A percentile compares a stretch with the other conserved stretches of the same genome.
Evolutionary conservation across 495 filamentous ascomycete species (phyloP).

Genomic region (Neurospora sublineolata): DNA sequence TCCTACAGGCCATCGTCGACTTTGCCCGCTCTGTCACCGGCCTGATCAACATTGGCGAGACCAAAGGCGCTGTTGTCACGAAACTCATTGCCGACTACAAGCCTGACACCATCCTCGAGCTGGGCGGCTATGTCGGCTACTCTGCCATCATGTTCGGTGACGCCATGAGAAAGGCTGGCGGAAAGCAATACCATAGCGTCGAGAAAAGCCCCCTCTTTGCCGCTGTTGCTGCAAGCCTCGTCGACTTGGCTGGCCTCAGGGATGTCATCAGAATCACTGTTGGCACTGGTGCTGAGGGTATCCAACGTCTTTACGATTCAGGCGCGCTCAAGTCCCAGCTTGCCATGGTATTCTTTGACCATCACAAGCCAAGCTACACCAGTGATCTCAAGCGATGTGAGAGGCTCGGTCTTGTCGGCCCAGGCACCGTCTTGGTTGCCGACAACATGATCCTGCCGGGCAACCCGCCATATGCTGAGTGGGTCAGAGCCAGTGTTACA

Average conservation of each 20-base stretch:
- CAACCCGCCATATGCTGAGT: slow-evolving; percentile 62
- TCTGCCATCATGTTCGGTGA: slow-evolving; percentile 61
- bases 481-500: slow-evolving; percentile 44
- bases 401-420: slow-evolving; percentile 47
- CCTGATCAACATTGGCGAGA: slow-evolving; percentile 68
- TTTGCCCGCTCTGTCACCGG: slow-evolving; percentile 53
- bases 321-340: slow-evolving; percentile 40
- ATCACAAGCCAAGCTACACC: slow-evolving; percentile 60
- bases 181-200: slow-evolving; percentile 51
- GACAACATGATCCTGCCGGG: slow-evolving; percentile 69
- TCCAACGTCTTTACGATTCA: slow-evolving; percentile 41
- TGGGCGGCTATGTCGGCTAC: slow-evolving; percentile 76
- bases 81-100: slow-evolving; percentile 52
- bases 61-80: slow-evolving; percentile 57
- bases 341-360: slow-evolving; percentile 64
- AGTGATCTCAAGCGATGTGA: slow-evolving; percentile 64
- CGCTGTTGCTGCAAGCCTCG: slow-evolving; percentile 47
- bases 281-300: slow-evolving; percentile 48
- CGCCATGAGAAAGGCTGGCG: slow-evolving; percentile 46
- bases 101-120: slow-evolving; percentile 61
- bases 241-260: slow-evolving; percentile 56
- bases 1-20: slow-evolving; percentile 61
- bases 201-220: slow-evolving; percentile 59
- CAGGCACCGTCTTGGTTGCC: slow-evolving; percentile 52
- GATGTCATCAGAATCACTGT: slow-evolving; percentile 56